phyloP scores from a whole-genome alignment of 129 eudicot genomes.

The Heracleum sosnowskyi region DNA sequence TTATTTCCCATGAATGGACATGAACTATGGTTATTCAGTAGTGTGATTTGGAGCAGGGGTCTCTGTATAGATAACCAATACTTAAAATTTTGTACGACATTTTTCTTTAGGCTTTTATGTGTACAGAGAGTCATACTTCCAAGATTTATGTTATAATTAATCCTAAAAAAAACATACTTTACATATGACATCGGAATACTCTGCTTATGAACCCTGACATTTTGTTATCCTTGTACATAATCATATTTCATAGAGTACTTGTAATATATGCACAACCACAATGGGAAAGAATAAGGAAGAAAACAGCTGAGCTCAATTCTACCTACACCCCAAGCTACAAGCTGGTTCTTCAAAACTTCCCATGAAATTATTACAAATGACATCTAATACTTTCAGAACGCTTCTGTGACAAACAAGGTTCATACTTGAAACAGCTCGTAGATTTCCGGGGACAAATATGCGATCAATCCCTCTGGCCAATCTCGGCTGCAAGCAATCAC shows the following conservation, averaged over 20 bases:
- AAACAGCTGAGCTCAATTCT: slow-evolving; percentile 24
- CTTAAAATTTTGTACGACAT: no score
- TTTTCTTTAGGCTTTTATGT: no score
- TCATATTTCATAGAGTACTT: not conserved
- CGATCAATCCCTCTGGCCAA: slow-evolving; percentile 27
- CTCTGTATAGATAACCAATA: no score
- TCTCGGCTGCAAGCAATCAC: slow-evolving; percentile 16
- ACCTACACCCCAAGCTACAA: slow-evolving; percentile 25
- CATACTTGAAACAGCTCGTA: not conserved
- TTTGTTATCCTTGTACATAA: no score
- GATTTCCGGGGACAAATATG: slow-evolving; percentile 30
- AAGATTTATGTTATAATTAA: no score
- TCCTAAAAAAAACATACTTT: no score
- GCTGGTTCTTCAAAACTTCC: slow-evolving; percentile 18
- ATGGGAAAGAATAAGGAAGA: slow-evolving; percentile 4
- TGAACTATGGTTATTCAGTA: no score
- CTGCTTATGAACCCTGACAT: no score
- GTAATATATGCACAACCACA: slow-evolving; percentile 2
- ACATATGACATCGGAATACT: no score
- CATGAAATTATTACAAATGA: slow-evolving; percentile 1
- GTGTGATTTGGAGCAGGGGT: no score
- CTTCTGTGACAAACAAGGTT: not conserved
- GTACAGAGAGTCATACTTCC: no score
- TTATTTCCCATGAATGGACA: no score
- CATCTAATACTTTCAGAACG: not conserved